These are phyloP conservation scores for Fusarium vanettenii DNA, from an alignment of 2,329 filamentous ascomycete genomes.

Conservation along the genomic window DNA sequence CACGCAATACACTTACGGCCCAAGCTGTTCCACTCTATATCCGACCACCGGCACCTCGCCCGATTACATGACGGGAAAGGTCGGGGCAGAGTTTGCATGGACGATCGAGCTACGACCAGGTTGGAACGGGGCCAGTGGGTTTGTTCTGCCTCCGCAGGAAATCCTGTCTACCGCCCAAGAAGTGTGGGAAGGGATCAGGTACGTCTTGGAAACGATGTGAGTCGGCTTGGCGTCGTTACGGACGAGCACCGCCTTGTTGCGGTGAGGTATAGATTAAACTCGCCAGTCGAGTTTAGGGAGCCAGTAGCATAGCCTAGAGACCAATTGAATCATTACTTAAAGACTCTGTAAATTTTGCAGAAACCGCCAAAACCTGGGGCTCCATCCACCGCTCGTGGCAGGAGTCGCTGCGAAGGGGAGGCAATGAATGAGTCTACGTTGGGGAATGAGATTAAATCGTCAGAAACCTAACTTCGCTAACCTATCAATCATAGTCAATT, in stretches of 20 bases:
- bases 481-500: background rate
- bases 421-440: background rate
- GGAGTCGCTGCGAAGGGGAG: background rate
- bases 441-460: background rate
- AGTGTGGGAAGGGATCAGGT: conserved; percentile 29
- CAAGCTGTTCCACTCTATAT: conserved; percentile 71
- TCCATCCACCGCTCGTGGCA: background rate
- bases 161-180: conserved; percentile 50
- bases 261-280: background rate
- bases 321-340: background rate
- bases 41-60: conserved; percentile 59
- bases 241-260: background rate
- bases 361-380: background rate
- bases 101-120: conserved; percentile 51
- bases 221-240: background rate
- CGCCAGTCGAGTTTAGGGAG: background rate
- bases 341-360: too few species aligned
- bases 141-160: conserved; percentile 55
- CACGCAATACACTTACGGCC: conserved; percentile 48
- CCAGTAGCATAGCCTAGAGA: background rate
- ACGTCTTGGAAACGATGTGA: conserved; percentile 15
- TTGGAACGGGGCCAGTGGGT: conserved; percentile 50
- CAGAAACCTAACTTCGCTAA: background rate
- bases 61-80: conserved; percentile 58
- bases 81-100: conserved; percentile 54